A percentile compares a stretch with the other conserved stretches of the same genome.
Evolutionary conservation across 305 asterid species (phyloP).

Genomic region (Fraxinus velutina): DNA sequence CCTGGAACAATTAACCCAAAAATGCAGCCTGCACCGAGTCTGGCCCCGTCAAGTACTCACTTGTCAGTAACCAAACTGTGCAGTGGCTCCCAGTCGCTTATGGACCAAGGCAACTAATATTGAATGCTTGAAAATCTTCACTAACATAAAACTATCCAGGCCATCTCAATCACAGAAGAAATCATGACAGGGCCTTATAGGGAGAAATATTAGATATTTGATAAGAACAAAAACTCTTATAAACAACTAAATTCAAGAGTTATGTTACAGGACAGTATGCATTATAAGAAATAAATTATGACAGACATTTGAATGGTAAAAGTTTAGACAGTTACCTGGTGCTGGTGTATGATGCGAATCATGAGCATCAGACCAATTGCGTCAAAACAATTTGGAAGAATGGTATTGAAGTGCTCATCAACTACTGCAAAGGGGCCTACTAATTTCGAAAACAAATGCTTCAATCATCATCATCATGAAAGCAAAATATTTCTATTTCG

Average conservation of each 20-base stretch:
- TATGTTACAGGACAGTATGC: not conserved
- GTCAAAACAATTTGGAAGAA: constrained; percentile 81
- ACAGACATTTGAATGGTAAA: not conserved
- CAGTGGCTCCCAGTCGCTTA: not conserved
- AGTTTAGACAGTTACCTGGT: constrained; percentile 57
- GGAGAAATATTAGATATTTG: not conserved
- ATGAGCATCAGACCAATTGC: constrained; percentile 96
- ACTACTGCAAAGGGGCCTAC: constrained; percentile 83
- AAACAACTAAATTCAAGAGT: not conserved
- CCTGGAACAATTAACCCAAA: not conserved
- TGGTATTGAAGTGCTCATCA: constrained; percentile 73
- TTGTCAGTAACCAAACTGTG: constrained; percentile 8
- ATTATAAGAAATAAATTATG: constrained; percentile 12
- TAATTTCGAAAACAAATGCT: constrained; percentile 28
- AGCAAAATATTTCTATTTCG: not conserved
- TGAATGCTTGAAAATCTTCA: not conserved
- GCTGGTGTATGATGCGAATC: constrained; percentile 94
- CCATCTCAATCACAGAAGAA: not conserved
- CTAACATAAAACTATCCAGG: not conserved
- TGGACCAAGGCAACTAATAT: not conserved
- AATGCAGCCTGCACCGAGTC: constrained; percentile 2
- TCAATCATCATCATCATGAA: constrained; percentile 22
- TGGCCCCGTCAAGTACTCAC: not conserved
- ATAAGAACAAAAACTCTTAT: not conserved
- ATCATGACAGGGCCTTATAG: not conserved